Evolutionary conservation across 2,329 filamentous ascomycete species (phyloP).

Genomic region (Epicoccum sorghinum): DNA sequence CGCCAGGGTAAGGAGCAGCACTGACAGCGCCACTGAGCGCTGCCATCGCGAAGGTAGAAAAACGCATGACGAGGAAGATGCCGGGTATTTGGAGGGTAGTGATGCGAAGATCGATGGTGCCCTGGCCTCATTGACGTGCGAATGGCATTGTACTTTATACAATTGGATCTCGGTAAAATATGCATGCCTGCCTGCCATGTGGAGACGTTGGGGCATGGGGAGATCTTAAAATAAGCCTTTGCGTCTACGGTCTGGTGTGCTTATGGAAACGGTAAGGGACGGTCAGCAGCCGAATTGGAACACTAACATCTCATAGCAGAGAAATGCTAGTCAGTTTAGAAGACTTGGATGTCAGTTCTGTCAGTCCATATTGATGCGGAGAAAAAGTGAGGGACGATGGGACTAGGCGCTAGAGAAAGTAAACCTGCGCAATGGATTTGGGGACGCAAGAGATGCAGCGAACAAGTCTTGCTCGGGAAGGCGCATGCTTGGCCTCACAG

Average conservation of each 20-base stretch:
- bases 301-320: neutral
- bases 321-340: constrained; percentile 1
- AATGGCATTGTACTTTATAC: constrained; percentile 3
- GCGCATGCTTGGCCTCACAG: no score
- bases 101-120: neutral
- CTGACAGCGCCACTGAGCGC: constrained; percentile 22
- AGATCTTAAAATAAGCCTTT: constrained; percentile 1
- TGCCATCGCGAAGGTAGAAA: constrained; percentile 18
- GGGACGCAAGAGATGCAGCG: no score
- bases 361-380: constrained; percentile 2
- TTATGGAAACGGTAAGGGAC: neutral
- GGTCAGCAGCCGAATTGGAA: neutral
- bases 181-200: neutral
- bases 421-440: neutral
- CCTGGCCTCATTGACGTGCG: neutral
- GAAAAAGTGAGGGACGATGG: neutral
- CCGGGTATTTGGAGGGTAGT: neutral
- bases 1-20: constrained; percentile 24
- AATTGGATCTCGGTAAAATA: neutral
- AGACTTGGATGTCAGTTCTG: neutral
- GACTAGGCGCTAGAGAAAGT: neutral
- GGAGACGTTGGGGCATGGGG: constrained; percentile 3
- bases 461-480: no score
- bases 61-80: constrained; percentile 20
- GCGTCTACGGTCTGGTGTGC: neutral